Percentiles rank a stretch among this genome's conserved stretches.
phyloP scores from a whole-genome alignment of 2,329 filamentous ascomycete species.

The Simplicillium aogashimaense region DNA sequence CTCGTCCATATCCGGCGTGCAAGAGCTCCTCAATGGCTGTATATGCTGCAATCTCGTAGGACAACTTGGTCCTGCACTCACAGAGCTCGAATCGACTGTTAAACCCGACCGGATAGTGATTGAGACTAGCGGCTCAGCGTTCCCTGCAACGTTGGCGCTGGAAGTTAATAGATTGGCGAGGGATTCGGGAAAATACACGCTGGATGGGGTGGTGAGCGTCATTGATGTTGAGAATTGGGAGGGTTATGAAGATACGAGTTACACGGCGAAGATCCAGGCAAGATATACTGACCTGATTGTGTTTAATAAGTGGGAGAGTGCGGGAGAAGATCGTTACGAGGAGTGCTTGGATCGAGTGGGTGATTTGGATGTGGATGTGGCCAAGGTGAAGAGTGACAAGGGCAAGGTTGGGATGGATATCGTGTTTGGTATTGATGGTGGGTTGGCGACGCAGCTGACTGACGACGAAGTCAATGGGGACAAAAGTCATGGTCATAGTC shows the following conservation, averaged over 20 bases:
- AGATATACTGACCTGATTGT: conserved; percentile 84
- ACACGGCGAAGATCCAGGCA: conserved; percentile 81
- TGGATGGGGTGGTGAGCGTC: conserved; percentile 83
- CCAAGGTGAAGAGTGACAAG: conserved; percentile 76
- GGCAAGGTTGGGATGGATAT: conserved; percentile 71
- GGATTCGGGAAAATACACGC: conserved; percentile 58
- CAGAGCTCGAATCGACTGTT: conserved; percentile 52
- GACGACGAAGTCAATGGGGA: conserved; percentile 24
- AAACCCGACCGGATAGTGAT: conserved; percentile 79
- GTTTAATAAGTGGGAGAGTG: conserved; percentile 85
- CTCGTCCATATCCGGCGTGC: conserved; percentile 76
- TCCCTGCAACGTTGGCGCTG: conserved; percentile 81
- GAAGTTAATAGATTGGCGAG: conserved; percentile 73
- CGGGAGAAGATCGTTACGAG: conserved; percentile 65
- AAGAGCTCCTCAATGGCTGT: conserved; percentile 90
- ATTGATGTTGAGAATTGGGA: conserved; percentile 94
- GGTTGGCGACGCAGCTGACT: conserved; percentile 50
- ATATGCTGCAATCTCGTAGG: conserved; percentile 99
- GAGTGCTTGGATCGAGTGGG: conserved; percentile 69
- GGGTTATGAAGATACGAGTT: conserved; percentile 84
- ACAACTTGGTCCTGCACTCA: conserved; percentile 71
- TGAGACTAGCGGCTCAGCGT: conserved; percentile 83
- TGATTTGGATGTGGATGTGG: conserved; percentile 69
- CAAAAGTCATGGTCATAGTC: conserved; percentile 20
- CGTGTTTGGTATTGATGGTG: conserved; percentile 80